Evolutionary conservation across 768 basidiomycete species (phyloP).

Genomic region (Termitomyces sp.): DNA sequence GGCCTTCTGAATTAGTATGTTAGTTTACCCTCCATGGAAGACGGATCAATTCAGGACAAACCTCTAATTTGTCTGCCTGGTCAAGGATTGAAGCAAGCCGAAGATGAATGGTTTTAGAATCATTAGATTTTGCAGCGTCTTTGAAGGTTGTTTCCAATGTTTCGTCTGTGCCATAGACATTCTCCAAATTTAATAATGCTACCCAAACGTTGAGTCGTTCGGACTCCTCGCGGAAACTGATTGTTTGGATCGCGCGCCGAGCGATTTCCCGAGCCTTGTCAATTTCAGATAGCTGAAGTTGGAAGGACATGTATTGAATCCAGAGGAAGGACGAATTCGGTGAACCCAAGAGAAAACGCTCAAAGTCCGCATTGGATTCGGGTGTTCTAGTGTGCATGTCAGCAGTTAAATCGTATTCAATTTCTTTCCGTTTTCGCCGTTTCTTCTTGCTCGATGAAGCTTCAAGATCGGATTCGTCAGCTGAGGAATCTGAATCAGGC

Average conservation of each 20-base stretch:
- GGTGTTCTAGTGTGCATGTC: conserved; percentile 84
- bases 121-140: conserved; percentile 85
- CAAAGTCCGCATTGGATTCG: conserved; percentile 92
- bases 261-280: conserved; percentile 91
- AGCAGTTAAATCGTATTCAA: conserved; percentile 77
- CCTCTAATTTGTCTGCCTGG: conserved; percentile 77
- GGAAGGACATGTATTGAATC: conserved; percentile 99
- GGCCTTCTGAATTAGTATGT: conserved; percentile 55
- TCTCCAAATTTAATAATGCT: conserved; percentile 92
- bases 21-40: neutral
- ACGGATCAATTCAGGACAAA: neutral
- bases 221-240: conserved; percentile 93
- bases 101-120: conserved; percentile 87
- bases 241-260: conserved; percentile 75
- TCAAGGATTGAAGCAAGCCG: conserved; percentile 82
- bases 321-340: conserved; percentile 97
- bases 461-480: conserved; percentile 44
- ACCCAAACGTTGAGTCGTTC: conserved; percentile 98
- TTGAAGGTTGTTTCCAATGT: conserved; percentile 78
- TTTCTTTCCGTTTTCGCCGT: conserved; percentile 62
- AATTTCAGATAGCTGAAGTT: conserved; percentile 91
- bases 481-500: conserved; percentile 33
- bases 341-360: conserved; percentile 85
- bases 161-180: conserved; percentile 83
- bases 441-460: conserved; percentile 51